These are phyloP conservation scores for Cadophora luteo-olivacea DNA, from an alignment of 2,329 filamentous ascomycete species.

Conservation along the genomic window DNA sequence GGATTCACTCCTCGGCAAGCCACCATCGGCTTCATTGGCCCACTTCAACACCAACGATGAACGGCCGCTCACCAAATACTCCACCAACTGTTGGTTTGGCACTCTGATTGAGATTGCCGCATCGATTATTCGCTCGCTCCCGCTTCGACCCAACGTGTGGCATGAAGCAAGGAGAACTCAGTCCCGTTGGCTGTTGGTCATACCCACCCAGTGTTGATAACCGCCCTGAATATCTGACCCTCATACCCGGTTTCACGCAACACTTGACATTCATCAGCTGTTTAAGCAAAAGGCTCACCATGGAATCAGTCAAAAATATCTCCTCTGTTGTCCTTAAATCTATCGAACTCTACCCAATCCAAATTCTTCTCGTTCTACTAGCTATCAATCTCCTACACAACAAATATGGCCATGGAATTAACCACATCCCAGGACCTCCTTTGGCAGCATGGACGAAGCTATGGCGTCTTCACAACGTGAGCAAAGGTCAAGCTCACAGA, in stretches of 20 bases:
- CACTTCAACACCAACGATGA: not conserved
- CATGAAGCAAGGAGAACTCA: not conserved
- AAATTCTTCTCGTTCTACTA: not conserved
- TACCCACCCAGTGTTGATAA: not conserved
- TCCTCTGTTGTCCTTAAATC: not conserved
- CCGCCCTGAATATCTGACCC: not conserved
- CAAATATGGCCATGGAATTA: not conserved
- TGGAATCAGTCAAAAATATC: not conserved
- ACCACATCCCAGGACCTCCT: slow-evolving; percentile 20
- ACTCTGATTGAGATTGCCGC: not conserved
- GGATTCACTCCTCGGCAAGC: not conserved
- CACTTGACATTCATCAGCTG: not conserved
- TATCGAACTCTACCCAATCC: not conserved
- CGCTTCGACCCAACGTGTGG: not conserved
- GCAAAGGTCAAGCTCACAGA: slow-evolving; percentile 19
- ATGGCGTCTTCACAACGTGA: slow-evolving; percentile 25
- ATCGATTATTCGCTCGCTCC: not conserved
- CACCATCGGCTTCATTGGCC: not conserved
- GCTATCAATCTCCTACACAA: not conserved
- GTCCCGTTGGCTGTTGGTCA: not conserved
- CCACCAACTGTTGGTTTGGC: not conserved
- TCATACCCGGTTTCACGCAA: not conserved
- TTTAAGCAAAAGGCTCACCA: not conserved
- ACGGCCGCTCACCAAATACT: not conserved
- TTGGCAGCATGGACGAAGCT: slow-evolving; percentile 20